These are phyloP conservation scores for Penicillium brasilianum DNA, from an alignment of 2,329 filamentous ascomycete species.

Conservation along the genomic window DNA sequence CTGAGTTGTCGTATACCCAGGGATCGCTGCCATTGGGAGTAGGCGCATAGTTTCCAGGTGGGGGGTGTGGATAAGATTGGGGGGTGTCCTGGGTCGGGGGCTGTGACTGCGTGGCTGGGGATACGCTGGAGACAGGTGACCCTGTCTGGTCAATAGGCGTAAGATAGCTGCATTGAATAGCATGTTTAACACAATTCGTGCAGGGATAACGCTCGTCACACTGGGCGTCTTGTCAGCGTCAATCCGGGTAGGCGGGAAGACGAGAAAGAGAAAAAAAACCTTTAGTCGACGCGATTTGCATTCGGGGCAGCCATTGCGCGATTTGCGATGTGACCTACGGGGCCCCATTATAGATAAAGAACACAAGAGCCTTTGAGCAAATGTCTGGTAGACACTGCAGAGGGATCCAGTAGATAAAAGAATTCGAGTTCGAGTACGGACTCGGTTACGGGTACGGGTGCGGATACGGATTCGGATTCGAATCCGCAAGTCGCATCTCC, in stretches of 20 bases:
- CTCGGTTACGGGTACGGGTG: constrained; percentile 21
- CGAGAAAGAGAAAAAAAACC: constrained; percentile 18
- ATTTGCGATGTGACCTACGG: constrained; percentile 35
- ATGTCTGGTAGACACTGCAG: not conserved
- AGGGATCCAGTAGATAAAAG: constrained; percentile 7
- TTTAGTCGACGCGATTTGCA: constrained; percentile 35
- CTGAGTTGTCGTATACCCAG: constrained; percentile 1
- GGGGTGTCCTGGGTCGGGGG: not conserved
- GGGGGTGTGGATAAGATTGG: constrained; percentile 1
- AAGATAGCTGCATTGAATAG: constrained; percentile 29
- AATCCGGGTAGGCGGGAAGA: not conserved
- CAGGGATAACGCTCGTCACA: constrained; percentile 37
- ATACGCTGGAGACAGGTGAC: constrained; percentile 9
- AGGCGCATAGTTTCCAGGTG: constrained; percentile 10
- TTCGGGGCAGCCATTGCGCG: constrained; percentile 35
- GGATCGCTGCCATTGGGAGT: constrained; percentile 9
- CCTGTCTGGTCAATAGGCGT: constrained; percentile 1
- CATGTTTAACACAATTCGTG: constrained; percentile 33
- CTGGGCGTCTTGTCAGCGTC: constrained; percentile 18
- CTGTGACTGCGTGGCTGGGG: constrained; percentile 9
- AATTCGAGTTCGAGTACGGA: constrained; percentile 23
- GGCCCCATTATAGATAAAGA: constrained; percentile 26
- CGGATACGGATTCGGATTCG: constrained; percentile 20
- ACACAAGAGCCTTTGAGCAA: not conserved
- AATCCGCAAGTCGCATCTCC: not conserved